A percentile compares a stretch with the other conserved stretches of the same genome.
Evolutionary conservation across 2,329 filamentous ascomycete species (phyloP).

Genomic region (Aspergillus hortae): DNA sequence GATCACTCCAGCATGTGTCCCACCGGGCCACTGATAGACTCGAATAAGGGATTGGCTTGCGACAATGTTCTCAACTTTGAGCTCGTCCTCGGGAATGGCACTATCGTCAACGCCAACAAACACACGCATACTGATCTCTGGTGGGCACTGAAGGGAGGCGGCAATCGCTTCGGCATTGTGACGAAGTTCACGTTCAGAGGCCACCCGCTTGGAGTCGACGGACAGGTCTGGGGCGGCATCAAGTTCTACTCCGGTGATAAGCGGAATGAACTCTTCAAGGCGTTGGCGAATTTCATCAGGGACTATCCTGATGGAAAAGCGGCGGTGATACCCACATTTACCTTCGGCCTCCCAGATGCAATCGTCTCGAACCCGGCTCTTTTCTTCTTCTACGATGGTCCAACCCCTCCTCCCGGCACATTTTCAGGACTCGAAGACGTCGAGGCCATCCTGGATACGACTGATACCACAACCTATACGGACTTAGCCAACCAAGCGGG

Average conservation of each 20-base stretch:
- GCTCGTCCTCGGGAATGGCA: constrained; percentile 8
- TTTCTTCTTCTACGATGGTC: constrained; percentile 11
- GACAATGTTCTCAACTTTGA: constrained; percentile 13
- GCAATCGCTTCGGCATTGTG: constrained; percentile 12
- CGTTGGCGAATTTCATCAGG: constrained; percentile 2
- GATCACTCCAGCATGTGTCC: background rate
- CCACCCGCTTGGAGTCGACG: constrained; percentile 5
- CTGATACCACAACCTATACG: constrained; percentile 3
- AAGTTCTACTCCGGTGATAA: constrained; percentile 1
- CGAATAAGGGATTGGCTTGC: constrained; percentile 5
- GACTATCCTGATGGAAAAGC: constrained; percentile 11
- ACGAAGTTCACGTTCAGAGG: constrained; percentile 12
- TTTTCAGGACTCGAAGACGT: constrained; percentile 8
- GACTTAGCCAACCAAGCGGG: constrained; percentile 6
- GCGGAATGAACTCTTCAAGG: constrained; percentile 5
- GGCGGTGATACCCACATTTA: constrained; percentile 10
- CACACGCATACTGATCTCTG: constrained; percentile 8
- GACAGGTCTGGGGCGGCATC: constrained; percentile 7
- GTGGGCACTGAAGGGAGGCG: constrained; percentile 11
- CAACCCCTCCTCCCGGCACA: constrained; percentile 1
- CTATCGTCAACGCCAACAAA: constrained; percentile 9
- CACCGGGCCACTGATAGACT: background rate
- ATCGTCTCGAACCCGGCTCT: constrained; percentile 6
- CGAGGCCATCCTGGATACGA: constrained; percentile 5
- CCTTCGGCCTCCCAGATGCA: constrained; percentile 5